Conservation (phyloP, 2,329 filamentous ascomycete species). For the Botryotinia convoluta region DNA sequence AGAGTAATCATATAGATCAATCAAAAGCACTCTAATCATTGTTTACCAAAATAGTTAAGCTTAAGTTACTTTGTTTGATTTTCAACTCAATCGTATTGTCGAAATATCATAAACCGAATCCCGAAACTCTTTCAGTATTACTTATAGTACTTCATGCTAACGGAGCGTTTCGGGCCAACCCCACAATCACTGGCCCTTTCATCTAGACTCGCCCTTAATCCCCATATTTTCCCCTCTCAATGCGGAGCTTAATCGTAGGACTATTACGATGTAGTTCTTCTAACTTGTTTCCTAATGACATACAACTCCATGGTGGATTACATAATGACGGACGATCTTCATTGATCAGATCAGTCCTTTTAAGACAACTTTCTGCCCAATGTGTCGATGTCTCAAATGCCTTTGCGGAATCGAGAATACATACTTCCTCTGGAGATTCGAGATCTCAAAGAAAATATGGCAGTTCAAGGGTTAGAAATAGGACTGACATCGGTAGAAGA, state of each 20-base stretch:
- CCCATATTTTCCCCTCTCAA: neutral
- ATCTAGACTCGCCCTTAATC: neutral
- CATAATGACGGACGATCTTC: neutral
- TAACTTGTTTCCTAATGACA: neutral
- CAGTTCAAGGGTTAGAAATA: neutral
- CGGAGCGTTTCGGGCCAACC: neutral
- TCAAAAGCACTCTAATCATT: neutral
- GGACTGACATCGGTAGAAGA: neutral
- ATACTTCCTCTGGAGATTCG: neutral
- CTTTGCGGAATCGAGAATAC: neutral
- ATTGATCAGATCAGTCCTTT: neutral
- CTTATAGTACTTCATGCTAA: neutral
- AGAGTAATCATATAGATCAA: too few relatives aligned
- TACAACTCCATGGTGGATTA: neutral
- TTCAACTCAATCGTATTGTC: neutral
- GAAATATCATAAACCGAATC: neutral
- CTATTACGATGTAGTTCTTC: neutral
- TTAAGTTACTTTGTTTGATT: neutral
- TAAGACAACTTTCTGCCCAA: neutral
- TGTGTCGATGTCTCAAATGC: neutral
- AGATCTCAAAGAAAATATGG: neutral
- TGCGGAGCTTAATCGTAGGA: neutral
- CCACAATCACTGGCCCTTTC: neutral
- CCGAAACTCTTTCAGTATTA: neutral
- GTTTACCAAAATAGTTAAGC: neutral